Conservation (phyloP, 129 eudicot species). For the Arctium lappa region DNA sequence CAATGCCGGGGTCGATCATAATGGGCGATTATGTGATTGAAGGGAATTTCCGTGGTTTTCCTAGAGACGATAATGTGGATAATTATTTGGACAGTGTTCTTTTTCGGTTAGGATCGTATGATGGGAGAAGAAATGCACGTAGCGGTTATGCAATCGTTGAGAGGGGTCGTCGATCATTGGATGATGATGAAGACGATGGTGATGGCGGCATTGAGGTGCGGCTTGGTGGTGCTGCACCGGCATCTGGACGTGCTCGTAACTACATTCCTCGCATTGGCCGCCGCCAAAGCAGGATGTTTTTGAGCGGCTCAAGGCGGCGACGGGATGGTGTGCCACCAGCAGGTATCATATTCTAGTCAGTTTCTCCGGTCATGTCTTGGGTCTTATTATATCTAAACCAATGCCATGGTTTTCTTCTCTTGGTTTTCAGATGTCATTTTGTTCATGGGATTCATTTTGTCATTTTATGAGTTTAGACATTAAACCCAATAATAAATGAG, state of each 20-base stretch:
- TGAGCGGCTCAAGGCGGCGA: conserved; percentile 36
- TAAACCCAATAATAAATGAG: conserved; percentile 14
- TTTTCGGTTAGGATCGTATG: conserved; percentile 24
- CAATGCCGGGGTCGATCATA: conserved; percentile 55
- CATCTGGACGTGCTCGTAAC: conserved; percentile 15
- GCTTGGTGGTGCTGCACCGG: neutral
- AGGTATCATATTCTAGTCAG: neutral
- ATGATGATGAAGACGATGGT: conserved; percentile 27
- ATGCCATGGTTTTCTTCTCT: neutral
- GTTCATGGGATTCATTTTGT: conserved; percentile 15
- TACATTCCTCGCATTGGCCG: conserved; percentile 18
- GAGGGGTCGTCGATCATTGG: conserved; percentile 26
- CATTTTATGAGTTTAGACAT: conserved; percentile 17
- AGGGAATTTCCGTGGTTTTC: conserved; percentile 19
- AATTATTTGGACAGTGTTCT: conserved; percentile 28
- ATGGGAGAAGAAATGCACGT: conserved; percentile 18
- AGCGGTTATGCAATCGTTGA: conserved; percentile 12
- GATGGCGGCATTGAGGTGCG: neutral
- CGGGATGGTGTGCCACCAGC: neutral
- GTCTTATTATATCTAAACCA: neutral
- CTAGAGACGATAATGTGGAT: conserved; percentile 27
- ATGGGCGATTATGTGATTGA: conserved; percentile 63
- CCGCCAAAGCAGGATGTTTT: conserved; percentile 27
- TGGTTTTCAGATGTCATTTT: conserved; percentile 16
- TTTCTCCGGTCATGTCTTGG: neutral